A percentile compares a stretch with the other conserved stretches of the same genome.
phyloP scores from a whole-genome alignment of 1,284 basidiomycete genomes.

The Irpex sp. region DNA sequence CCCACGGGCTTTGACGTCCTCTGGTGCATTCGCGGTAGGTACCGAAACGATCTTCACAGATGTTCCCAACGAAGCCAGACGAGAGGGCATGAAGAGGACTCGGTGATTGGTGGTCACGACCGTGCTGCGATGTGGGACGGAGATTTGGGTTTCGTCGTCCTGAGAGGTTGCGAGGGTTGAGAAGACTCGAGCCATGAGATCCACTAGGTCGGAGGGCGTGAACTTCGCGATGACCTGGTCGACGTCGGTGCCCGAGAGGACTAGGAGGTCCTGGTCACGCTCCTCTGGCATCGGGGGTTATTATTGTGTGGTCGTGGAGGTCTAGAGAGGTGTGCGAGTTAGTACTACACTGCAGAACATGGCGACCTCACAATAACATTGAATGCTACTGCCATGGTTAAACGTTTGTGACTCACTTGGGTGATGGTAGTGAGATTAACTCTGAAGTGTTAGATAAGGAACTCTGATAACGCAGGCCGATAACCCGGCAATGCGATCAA shows the following conservation, averaged over 20 bases:
- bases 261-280: slow-evolving; percentile 39
- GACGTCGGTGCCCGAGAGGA: slow-evolving; percentile 50
- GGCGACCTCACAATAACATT: too few species aligned
- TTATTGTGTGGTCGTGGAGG: too few species aligned
- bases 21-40: slow-evolving; percentile 38
- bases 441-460: background rate
- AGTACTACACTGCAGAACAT: background rate
- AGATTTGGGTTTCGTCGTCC: slow-evolving; percentile 20
- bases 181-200: slow-evolving; percentile 50
- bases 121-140: slow-evolving; percentile 45
- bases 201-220: slow-evolving; percentile 38
- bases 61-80: slow-evolving; percentile 41
- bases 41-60: slow-evolving; percentile 73
- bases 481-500: background rate
- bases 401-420: too few species aligned
- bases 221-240: slow-evolving; percentile 37
- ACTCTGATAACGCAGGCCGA: background rate
- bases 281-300: background rate
- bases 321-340: too few species aligned
- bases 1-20: slow-evolving; percentile 35
- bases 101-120: slow-evolving; percentile 46
- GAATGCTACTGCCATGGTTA: too few species aligned
- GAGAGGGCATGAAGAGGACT: slow-evolving; percentile 68
- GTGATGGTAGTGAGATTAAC: too few species aligned
- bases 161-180: slow-evolving; percentile 23